These are phyloP conservation scores for Aspergillus nomiae DNA, from an alignment of 2,329 filamentous ascomycete genomes.

Conservation along the genomic window DNA sequence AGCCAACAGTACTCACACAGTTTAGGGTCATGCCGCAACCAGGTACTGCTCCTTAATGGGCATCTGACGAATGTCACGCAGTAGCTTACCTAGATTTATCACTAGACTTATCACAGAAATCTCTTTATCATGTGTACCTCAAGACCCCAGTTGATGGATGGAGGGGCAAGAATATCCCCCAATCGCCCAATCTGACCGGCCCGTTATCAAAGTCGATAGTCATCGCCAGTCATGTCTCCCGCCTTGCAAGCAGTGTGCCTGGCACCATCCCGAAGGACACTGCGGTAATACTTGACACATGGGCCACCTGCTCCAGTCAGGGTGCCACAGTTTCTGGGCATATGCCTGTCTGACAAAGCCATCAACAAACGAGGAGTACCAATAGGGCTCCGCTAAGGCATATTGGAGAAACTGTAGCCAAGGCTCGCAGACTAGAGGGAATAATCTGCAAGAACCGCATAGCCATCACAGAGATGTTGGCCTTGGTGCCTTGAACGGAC, in stretches of 20 bases:
- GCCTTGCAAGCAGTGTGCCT: constrained; percentile 10
- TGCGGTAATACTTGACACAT: constrained; percentile 15
- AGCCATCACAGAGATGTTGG: constrained; percentile 22
- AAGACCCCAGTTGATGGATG: constrained; percentile 7
- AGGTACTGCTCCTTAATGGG: constrained; percentile 13
- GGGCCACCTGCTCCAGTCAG: constrained; percentile 20
- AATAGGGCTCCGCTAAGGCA: constrained; percentile 15
- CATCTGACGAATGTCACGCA: constrained; percentile 28
- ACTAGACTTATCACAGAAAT: constrained; percentile 13
- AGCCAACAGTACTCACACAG: constrained; percentile 22
- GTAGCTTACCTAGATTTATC: constrained; percentile 8
- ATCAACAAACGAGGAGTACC: constrained; percentile 13
- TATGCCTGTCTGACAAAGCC: constrained; percentile 13
- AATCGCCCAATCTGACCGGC: constrained; percentile 15
- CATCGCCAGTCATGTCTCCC: constrained; percentile 8
- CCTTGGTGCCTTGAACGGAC: constrained; percentile 12
- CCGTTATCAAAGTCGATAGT: constrained; percentile 14
- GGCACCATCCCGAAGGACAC: constrained; percentile 6
- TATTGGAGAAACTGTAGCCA: constrained; percentile 8
- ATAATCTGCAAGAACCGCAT: constrained; percentile 25
- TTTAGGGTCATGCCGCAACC: constrained; percentile 25
- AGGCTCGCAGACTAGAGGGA: constrained; percentile 14
- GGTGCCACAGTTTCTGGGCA: constrained; percentile 19
- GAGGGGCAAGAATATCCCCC: constrained; percentile 8
- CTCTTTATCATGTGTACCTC: constrained; percentile 17